Percentiles rank a stretch among this genome's conserved stretches.
These are phyloP conservation scores for Hypoxylon sp. DNA, from an alignment of 2,329 filamentous ascomycete species.

Conservation along the genomic window DNA sequence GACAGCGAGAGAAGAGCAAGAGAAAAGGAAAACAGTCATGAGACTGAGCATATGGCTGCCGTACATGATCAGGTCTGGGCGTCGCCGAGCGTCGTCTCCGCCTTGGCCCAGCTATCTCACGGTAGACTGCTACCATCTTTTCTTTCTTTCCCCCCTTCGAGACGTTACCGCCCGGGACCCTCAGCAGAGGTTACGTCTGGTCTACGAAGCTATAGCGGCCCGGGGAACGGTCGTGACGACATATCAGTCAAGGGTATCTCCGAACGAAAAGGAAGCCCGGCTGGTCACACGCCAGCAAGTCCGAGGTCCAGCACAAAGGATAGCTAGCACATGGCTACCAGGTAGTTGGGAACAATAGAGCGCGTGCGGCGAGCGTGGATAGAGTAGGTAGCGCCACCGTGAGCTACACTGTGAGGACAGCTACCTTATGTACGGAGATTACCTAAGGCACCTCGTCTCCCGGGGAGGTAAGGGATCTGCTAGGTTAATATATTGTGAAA, in stretches of 20 bases:
- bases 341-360: constrained; percentile 29
- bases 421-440: constrained; percentile 12
- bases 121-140: constrained; percentile 13
- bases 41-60: constrained; percentile 37
- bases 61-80: constrained; percentile 29
- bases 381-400: constrained; percentile 16
- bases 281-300: constrained; percentile 30
- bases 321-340: constrained; percentile 24
- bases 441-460: too few relatives aligned
- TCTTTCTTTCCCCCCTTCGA: too few relatives aligned
- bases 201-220: constrained; percentile 17
- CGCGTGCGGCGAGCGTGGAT: constrained; percentile 16
- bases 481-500: constrained; percentile 8
- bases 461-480: constrained; percentile 18
- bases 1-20: constrained; percentile 31
- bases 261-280: constrained; percentile 13
- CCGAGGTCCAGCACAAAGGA: constrained; percentile 26
- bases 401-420: constrained; percentile 20
- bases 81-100: constrained; percentile 17
- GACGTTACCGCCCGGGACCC: constrained; percentile 3
- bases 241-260: constrained; percentile 19
- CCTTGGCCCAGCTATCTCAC: constrained; percentile 34
- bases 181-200: constrained; percentile 5
- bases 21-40: constrained; percentile 40
- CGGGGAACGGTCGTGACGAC: constrained; percentile 32